These are phyloP conservation scores for Xylaria sp. DNA, from an alignment of 2,329 filamentous ascomycete species.

Conservation along the genomic window DNA sequence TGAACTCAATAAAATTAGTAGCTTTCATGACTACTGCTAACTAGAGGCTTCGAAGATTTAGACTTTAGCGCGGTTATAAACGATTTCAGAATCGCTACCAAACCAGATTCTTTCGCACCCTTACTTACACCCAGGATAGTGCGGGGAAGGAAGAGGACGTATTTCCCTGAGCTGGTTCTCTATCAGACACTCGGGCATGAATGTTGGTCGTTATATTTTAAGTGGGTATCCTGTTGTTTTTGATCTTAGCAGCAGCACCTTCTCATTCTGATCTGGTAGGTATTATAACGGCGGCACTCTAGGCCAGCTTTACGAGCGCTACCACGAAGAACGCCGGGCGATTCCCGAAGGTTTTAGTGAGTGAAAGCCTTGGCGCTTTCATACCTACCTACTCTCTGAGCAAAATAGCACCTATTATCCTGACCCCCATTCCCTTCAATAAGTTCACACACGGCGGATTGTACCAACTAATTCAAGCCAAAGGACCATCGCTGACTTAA, in stretches of 20 bases:
- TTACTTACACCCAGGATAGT: neutral
- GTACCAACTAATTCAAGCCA: neutral
- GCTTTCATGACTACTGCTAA: neutral
- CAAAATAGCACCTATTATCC: neutral
- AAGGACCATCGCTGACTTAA: neutral
- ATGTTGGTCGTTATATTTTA: slow-evolving; percentile 5
- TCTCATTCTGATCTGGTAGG: neutral
- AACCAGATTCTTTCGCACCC: neutral
- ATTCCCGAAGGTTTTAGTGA: slow-evolving; percentile 15
- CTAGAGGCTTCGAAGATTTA: neutral
- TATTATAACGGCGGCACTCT: slow-evolving; percentile 10
- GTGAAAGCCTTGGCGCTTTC: neutral
- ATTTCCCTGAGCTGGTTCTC: slow-evolving; percentile 6
- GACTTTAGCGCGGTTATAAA: no score
- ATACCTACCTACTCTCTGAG: neutral
- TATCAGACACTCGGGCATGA: neutral
- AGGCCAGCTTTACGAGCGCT: rapidly evolving
- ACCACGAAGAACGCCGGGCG: neutral
- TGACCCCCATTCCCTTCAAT: neutral
- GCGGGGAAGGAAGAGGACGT: neutral
- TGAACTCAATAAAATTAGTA: no score
- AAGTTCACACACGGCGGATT: neutral
- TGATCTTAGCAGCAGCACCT: no score
- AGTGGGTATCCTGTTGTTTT: neutral
- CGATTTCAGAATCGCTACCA: slow-evolving; percentile 5